These are phyloP conservation scores for Candida koratica DNA, from an alignment of 805 yeast species.

Conservation along the genomic window DNA sequence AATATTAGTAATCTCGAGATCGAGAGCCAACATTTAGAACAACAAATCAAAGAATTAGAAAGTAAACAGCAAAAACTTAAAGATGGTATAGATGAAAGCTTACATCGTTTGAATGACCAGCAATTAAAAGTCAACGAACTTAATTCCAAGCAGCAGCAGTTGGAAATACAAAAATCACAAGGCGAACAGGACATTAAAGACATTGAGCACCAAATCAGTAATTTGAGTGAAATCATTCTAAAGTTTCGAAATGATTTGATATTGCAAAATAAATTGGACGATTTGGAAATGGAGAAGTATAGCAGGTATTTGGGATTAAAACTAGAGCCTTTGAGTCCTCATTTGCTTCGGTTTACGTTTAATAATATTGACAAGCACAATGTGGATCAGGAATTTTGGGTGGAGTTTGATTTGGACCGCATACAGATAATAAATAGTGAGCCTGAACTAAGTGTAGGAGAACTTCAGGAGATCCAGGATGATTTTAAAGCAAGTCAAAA, in stretches of 20 bases:
- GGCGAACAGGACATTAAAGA: constrained; percentile 25
- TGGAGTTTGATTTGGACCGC: constrained; percentile 44
- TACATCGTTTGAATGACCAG: constrained; percentile 25
- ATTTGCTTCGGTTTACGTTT: constrained; percentile 47
- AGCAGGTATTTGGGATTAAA: constrained; percentile 54
- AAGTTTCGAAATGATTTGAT: constrained; percentile 32
- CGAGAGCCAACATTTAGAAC: constrained; percentile 27
- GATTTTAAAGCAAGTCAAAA: constrained; percentile 27
- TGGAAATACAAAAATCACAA: constrained; percentile 16
- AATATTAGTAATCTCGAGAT: constrained; percentile 28
- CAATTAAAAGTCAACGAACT: constrained; percentile 34
- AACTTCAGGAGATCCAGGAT: constrained; percentile 14
- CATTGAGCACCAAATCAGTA: constrained; percentile 14
- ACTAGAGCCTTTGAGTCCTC: constrained; percentile 48
- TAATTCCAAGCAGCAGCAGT: constrained; percentile 29
- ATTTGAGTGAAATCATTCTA: constrained; percentile 17
- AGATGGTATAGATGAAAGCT: constrained; percentile 23
- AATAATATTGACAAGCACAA: constrained; percentile 44
- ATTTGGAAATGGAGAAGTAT: constrained; percentile 49
- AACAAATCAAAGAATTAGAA: constrained; percentile 27
- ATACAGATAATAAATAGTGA: constrained; percentile 34
- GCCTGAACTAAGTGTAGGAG: constrained; percentile 34
- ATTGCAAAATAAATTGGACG: constrained; percentile 44
- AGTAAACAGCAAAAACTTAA: constrained; percentile 25
- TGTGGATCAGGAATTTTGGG: constrained; percentile 36